Conservation (phyloP, 345 rosid species). For the Punica granatum region DNA sequence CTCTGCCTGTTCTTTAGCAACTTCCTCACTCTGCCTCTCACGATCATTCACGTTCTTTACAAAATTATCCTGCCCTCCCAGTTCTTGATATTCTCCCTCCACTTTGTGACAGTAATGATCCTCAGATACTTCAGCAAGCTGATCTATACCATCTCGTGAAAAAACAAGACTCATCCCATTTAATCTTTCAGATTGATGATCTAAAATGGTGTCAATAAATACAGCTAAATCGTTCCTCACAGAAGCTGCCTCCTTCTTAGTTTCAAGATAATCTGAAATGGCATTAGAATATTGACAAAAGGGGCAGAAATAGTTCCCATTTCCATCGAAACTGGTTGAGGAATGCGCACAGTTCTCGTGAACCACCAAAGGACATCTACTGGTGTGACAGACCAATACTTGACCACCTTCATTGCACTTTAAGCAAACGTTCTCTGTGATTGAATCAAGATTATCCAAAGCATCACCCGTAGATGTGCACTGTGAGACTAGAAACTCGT, state of each 20-base stretch:
- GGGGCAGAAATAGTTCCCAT: conserved; percentile 40
- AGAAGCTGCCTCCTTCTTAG: conserved; percentile 24
- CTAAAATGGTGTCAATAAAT: conserved; percentile 18
- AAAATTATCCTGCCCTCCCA: too few relatives aligned
- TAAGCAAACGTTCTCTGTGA: conserved; percentile 35
- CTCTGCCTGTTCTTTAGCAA: too few relatives aligned
- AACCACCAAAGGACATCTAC: conserved; percentile 37
- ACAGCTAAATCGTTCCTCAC: conserved; percentile 33
- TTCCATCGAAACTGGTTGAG: conserved; percentile 25
- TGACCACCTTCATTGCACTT: conserved; percentile 44
- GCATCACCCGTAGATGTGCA: conserved; percentile 14
- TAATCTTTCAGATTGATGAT: conserved; percentile 12
- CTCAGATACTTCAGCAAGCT: neutral
- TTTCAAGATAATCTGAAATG: conserved; percentile 34
- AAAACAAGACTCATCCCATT: conserved; percentile 4
- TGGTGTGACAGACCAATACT: conserved; percentile 34
- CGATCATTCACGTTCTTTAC: too few relatives aligned
- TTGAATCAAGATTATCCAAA: conserved; percentile 16
- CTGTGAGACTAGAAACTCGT: conserved; percentile 28
- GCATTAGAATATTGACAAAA: conserved; percentile 45
- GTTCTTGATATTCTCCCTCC: neutral
- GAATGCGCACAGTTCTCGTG: conserved; percentile 44
- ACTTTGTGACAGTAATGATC: neutral
- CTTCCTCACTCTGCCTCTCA: too few relatives aligned
- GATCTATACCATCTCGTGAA: conserved; percentile 11